These are phyloP conservation scores for Ophiostoma sp. DNA, from an alignment of 2,329 filamentous ascomycete species.

Conservation along the genomic window DNA sequence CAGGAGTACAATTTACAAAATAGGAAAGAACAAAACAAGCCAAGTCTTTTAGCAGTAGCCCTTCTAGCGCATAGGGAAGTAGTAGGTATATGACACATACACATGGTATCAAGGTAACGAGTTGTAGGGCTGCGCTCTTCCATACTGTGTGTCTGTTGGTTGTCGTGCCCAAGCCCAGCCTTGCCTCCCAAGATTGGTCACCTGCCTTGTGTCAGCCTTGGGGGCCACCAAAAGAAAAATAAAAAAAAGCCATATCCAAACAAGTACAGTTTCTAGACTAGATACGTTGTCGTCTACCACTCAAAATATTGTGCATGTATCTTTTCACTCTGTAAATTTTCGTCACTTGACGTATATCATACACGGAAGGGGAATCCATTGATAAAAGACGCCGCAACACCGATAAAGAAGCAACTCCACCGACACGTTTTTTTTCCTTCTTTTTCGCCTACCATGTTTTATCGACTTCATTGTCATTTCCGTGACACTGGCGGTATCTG, in stretches of 20 bases:
- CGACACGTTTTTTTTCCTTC: neutral
- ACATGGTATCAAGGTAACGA: neutral
- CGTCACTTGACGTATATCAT: too few relatives aligned
- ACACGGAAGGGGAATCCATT: too few relatives aligned
- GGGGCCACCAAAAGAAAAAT: neutral
- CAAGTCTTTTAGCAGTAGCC: neutral
- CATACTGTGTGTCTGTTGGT: neutral
- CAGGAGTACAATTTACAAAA: neutral
- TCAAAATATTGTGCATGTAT: too few relatives aligned
- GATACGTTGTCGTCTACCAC: too few relatives aligned
- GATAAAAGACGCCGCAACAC: neutral
- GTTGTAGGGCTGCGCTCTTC: neutral
- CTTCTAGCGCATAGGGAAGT: neutral
- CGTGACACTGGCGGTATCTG: constrained; percentile 8
- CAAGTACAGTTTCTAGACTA: too few relatives aligned
- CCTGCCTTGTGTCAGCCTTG: neutral
- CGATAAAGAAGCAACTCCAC: neutral
- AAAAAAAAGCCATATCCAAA: too few relatives aligned
- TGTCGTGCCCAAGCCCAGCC: neutral
- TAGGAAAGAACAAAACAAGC: neutral
- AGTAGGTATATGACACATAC: neutral
- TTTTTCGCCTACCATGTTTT: too few relatives aligned
- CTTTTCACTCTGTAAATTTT: too few relatives aligned
- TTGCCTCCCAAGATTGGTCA: neutral
- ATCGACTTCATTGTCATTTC: neutral